Percentiles rank a stretch among this genome's conserved stretches.
Evolutionary conservation across 257 asterid genomes (phyloP).

Genomic region (Parsonsia alboflavescens): DNA sequence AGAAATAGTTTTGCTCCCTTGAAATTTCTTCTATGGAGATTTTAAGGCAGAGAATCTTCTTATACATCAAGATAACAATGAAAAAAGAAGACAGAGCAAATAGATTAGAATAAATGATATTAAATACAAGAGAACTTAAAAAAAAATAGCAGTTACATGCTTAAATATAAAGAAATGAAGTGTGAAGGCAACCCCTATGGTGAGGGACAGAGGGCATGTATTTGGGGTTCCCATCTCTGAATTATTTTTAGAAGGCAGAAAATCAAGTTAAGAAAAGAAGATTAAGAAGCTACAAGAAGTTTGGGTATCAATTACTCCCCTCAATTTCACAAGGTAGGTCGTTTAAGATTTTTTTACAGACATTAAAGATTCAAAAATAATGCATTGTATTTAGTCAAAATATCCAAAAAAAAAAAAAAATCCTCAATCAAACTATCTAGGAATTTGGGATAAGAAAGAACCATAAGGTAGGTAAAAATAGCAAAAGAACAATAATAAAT

Average conservation of each 20-base stretch:
- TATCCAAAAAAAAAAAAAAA: too few species aligned
- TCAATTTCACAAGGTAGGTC: too few species aligned
- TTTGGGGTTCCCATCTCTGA: neutral
- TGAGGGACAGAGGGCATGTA: neutral
- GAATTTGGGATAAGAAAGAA: too few species aligned
- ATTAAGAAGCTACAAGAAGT: neutral
- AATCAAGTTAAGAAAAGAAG: neutral
- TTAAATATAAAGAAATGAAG: neutral
- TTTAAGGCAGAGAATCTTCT: conserved; percentile 4
- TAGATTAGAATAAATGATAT: neutral
- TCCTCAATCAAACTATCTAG: too few species aligned
- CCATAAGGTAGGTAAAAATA: too few species aligned
- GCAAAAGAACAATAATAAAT: too few species aligned
- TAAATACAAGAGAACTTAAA: neutral
- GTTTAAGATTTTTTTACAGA: too few species aligned
- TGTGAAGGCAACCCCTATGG: neutral
- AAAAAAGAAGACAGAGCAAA: neutral
- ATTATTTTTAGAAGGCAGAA: neutral
- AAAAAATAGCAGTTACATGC: neutral
- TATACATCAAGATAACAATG: neutral
- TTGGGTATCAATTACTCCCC: neutral
- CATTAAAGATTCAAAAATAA: too few species aligned
- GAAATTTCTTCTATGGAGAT: neutral
- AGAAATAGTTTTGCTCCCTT: neutral
- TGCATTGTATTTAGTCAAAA: too few species aligned